Evolutionary conservation across 345 rosid species (phyloP).

Genomic region (Citrus sp.): DNA sequence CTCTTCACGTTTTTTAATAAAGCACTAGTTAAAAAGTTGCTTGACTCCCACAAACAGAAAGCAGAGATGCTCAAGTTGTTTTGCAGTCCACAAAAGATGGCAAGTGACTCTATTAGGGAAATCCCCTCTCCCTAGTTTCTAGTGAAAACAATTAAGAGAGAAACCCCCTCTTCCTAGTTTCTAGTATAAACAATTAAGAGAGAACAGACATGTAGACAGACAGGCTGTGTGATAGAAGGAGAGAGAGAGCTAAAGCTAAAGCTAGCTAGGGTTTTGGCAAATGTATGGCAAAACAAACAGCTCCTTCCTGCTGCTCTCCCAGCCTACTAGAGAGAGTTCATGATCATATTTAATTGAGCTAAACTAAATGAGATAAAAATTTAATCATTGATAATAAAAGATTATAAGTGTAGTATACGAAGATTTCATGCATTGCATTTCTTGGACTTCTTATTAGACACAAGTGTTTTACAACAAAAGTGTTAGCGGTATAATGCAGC

Average conservation of each 20-base stretch:
- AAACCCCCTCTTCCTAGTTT: neutral
- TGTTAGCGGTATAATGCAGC: neutral
- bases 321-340: neutral
- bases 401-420: too few species aligned
- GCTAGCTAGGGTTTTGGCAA: neutral
- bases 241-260: neutral
- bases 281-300: neutral
- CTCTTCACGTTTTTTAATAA: slow-evolving; percentile 22
- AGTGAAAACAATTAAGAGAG: neutral
- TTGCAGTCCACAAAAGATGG: slow-evolving; percentile 26
- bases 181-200: neutral
- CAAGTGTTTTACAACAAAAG: too few species aligned
- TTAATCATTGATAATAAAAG: neutral
- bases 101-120: slow-evolving; percentile 20
- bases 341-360: neutral
- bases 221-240: neutral
- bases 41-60: slow-evolving; percentile 33
- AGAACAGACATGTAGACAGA: neutral
- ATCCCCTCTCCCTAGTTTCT: neutral
- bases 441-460: neutral
- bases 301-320: neutral
- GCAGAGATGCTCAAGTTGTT: slow-evolving; percentile 27
- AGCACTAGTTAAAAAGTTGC: slow-evolving; percentile 16
- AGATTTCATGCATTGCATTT: neutral
- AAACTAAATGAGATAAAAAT: too few species aligned